Evolutionary conservation across 2,329 filamentous ascomycete genomes (phyloP).

Genomic region (Myriosclerotinia duriaeana): DNA sequence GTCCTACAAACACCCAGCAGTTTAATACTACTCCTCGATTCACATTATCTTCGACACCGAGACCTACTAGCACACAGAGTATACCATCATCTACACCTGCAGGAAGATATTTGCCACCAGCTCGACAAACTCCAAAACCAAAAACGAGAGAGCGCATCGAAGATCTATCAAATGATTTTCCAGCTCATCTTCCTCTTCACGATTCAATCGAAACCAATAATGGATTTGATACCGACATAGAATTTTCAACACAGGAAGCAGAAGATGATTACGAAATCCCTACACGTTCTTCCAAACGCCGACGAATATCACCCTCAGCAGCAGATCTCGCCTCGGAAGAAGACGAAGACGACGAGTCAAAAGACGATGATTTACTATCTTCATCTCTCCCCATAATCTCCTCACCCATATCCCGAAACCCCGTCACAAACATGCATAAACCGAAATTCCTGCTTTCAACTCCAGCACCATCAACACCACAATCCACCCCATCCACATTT

Average conservation of each 20-base stretch:
- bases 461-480: slow-evolving; percentile 30
- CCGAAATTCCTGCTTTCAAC: slow-evolving; percentile 39
- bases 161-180: slow-evolving; percentile 26
- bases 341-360: slow-evolving; percentile 16
- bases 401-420: slow-evolving; percentile 32
- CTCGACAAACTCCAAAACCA: slow-evolving; percentile 24
- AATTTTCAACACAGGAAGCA: slow-evolving; percentile 27
- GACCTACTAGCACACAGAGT: slow-evolving; percentile 32
- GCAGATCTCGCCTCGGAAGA: slow-evolving; percentile 20
- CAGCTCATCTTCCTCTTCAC: slow-evolving; percentile 28
- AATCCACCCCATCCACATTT: slow-evolving; percentile 30
- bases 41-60: slow-evolving; percentile 38
- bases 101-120: slow-evolving; percentile 37
- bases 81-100: slow-evolving; percentile 33
- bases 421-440: slow-evolving; percentile 31
- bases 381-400: slow-evolving; percentile 34
- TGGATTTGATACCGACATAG: slow-evolving; percentile 26
- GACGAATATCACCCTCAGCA: slow-evolving; percentile 34
- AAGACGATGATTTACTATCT: slow-evolving; percentile 26
- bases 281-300: slow-evolving; percentile 34
- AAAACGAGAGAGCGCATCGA: slow-evolving; percentile 35
- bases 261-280: slow-evolving; percentile 33
- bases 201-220: slow-evolving; percentile 35
- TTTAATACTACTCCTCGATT: slow-evolving; percentile 42
- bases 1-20: slow-evolving; percentile 33